Evolutionary conservation across 1,139 yeast species (phyloP), one percentile per base, ranked within the genome.

Genomic region (Kodamaea ohmeri): DNA sequence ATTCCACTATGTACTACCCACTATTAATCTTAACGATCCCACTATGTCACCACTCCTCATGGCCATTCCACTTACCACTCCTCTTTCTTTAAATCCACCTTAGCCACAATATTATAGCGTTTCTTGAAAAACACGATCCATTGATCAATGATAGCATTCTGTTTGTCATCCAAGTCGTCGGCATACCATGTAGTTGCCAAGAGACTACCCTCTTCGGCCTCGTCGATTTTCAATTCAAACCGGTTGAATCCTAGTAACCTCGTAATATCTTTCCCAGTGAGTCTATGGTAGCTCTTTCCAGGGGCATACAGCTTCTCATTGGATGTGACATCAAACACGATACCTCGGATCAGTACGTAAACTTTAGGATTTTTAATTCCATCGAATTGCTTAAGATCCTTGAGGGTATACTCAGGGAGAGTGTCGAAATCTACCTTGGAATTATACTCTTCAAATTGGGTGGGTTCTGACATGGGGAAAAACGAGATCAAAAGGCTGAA

Each of bases 221-320:
- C 78, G 22, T 33, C 59, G 21, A 78, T 35, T 41, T 13, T 38
- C 37, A 24, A 48, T 47, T 24, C 45, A 43, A 63, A 47, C 39
- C 56, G 53, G 43, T 67, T 69, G 43, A 66, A 50, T n/a, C 70
- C 76, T 40, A 88, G 64, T 2, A 89, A 81, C 42, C 94, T 62
- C 15, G 87, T 79, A 12, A 86, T 84, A 47, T 88, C 96, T 48
- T 76, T 79, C 2, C 90, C 96, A 5, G 82, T 85, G 36, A 88
- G 71, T 25, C 71, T 76, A 51, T 80, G 80, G 60, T 88, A 88
- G 20, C 83, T 78, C 46, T 79, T 76, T 0, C 88, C 92, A 1
- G 83, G 83, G 0, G 94, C 95, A 52, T 88, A 88, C 33, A 79
- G 80, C 15, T 73, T 76, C 12, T 58, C 50, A 52, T 86, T 87